phyloP scores from a whole-genome alignment of 345 rosid species.

The Camelina hispida region DNA sequence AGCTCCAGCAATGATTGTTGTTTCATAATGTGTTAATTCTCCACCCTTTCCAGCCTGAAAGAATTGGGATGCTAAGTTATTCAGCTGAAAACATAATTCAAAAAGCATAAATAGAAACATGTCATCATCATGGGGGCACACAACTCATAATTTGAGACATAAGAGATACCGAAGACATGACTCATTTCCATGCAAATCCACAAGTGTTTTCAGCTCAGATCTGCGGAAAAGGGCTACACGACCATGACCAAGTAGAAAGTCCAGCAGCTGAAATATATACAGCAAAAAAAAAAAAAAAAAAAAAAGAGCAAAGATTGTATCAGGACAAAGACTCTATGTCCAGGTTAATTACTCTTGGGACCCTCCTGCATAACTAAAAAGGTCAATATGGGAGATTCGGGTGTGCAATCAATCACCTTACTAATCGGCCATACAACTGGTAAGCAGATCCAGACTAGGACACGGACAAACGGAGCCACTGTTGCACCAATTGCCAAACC shows the following conservation, averaged over 20 bases:
- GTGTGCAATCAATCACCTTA: conserved; percentile 56
- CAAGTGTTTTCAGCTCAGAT: conserved; percentile 94
- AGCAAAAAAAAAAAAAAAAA: not conserved
- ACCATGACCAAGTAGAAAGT: conserved; percentile 78
- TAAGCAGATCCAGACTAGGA: conserved; percentile 82
- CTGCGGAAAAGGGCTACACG: conserved; percentile 87
- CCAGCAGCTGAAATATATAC: conserved; percentile 58
- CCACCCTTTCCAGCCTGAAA: conserved; percentile 96
- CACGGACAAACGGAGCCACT: conserved; percentile 70
- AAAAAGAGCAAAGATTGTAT: not conserved
- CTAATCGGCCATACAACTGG: conserved; percentile 92
- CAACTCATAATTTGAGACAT: not conserved
- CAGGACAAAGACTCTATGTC: not conserved
- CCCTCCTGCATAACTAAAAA: not conserved
- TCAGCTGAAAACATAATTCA: not conserved
- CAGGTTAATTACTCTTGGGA: not conserved
- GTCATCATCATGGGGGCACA: not conserved
- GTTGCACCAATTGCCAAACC: conserved; percentile 88
- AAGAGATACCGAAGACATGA: conserved; percentile 44
- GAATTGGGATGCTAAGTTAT: conserved; percentile 4
- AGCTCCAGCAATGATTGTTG: conserved; percentile 95
- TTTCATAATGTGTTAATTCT: conserved; percentile 92
- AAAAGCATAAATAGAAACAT: not conserved
- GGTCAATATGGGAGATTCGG: not conserved
- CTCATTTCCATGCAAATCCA: conserved; percentile 93